phyloP scores from a whole-genome alignment of 208 protist genomes.

The Phytomonas sp. region DNA sequence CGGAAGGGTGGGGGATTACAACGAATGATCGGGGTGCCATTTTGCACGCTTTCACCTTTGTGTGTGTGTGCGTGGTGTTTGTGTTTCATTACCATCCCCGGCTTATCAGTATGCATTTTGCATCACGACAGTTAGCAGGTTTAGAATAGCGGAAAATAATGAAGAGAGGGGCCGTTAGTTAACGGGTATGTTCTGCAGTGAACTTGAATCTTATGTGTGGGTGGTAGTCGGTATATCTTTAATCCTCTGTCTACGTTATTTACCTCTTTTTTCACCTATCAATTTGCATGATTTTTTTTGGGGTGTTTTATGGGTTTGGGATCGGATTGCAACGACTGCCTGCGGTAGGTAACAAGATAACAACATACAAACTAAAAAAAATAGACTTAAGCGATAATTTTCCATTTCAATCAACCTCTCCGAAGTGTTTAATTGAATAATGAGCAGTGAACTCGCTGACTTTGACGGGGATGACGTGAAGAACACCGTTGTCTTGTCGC shows the following conservation, averaged over 20 bases:
- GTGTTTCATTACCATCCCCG: neutral
- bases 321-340: conserved; percentile 8
- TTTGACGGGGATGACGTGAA: conserved; percentile 88
- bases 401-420: conserved; percentile 4
- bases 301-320: neutral
- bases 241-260: neutral
- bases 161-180: neutral
- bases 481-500: conserved; percentile 53
- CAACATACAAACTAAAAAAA: conserved; percentile 9
- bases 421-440: conserved; percentile 11
- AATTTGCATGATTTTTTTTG: conserved; percentile 1
- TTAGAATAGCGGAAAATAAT: neutral
- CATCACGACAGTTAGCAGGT: neutral
- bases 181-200: neutral
- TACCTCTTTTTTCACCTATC: conserved; percentile 12
- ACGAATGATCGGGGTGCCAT: neutral
- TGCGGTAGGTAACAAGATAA: conserved; percentile 10
- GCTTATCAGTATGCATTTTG: neutral
- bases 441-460: conserved; percentile 81
- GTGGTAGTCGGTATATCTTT: neutral
- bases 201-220: neutral
- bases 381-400: neutral
- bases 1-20: neutral
- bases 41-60: neutral
- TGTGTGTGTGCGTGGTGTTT: neutral